These are phyloP conservation scores for Erodium maritimum DNA, from an alignment of 345 rosid species.

Conservation along the genomic window DNA sequence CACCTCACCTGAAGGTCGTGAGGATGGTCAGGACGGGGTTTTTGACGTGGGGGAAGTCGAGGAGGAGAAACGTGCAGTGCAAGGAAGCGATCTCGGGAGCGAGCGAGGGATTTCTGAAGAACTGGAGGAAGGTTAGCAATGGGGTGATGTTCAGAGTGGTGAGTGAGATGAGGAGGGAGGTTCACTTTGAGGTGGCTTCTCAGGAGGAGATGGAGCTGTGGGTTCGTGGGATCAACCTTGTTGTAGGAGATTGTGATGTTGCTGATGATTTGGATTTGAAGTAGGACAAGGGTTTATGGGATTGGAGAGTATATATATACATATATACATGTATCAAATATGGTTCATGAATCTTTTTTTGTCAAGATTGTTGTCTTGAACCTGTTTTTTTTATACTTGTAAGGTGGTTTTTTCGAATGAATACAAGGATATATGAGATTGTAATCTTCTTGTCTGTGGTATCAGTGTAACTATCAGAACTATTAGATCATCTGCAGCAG, in stretches of 20 bases:
- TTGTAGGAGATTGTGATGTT: constrained; percentile 17
- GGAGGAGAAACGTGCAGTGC: constrained; percentile 19
- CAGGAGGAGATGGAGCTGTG: constrained; percentile 11
- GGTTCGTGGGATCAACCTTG: constrained; percentile 19
- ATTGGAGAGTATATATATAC: no score
- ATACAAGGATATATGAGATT: no score
- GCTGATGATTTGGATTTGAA: no score
- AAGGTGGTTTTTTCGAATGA: no score
- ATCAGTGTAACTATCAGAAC: no score
- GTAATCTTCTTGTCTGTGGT: no score
- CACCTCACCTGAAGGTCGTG: constrained; percentile 18
- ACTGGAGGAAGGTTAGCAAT: constrained; percentile 8
- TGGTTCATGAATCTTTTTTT: no score
- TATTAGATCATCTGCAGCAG: no score
- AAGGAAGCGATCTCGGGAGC: constrained; percentile 24
- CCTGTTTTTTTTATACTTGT: no score
- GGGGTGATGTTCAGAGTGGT: constrained; percentile 15
- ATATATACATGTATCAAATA: no score
- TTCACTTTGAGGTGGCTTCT: constrained; percentile 21
- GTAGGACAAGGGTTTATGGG: no score
- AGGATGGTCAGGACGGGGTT: constrained; percentile 16
- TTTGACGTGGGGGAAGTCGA: constrained; percentile 21
- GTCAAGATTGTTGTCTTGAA: no score
- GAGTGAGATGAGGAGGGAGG: constrained; percentile 17
- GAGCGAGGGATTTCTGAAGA: constrained; percentile 15